Evolutionary conservation across 2,329 filamentous ascomycete genomes (phyloP), one percentile per base, ranked within the genome.

Genomic region (Paracorniculantispora psalliotae): DNA sequence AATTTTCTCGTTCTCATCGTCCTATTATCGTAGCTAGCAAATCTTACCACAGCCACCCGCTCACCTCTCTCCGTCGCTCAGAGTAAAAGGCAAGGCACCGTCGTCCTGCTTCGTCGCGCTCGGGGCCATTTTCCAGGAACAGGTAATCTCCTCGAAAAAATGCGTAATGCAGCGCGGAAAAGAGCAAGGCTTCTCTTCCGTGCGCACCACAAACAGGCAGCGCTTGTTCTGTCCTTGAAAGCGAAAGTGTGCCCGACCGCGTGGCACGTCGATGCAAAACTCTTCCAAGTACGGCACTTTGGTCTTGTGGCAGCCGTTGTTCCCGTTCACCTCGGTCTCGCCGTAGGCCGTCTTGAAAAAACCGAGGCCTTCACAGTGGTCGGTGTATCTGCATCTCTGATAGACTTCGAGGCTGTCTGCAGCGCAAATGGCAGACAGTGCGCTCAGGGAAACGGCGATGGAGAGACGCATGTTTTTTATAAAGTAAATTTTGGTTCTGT

Each of bases 281-380:
- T 61, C 61, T 0, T 15, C 49, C 59, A 62, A 58, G 15, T 43
- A 21, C 21, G 61, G 61, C 28, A 62, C 59, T n/a, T 12, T 33
- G 41, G 61, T 62, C 49, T 50, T 15, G 21, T 56, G 61, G 46
- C 61, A 62, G 23, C 59, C 61, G 19, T 47, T 44, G 25, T 58
- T 52, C 43, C 53, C 61, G 49, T 46, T 61, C 12, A 62, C 59
- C 23, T 47, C 28, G 44, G 46, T 58, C 30, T 41, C 39, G 53
- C 48, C 54, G 37, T 30, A 51, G 37, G 26, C 23, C 4, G 59
- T 58, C 63, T 72, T 15, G 77, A 79, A 49, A 15, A 33, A 53
- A 3, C 57, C 57, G 9, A 58, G 56, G 3, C 56, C 39, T 26
- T 58, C 56, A n/a, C 56, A 58, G 1, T 17, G 26, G 56, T 58